Conservation (phyloP, 805 yeast genomes). For the Suhomyces xylopsoci region DNA sequence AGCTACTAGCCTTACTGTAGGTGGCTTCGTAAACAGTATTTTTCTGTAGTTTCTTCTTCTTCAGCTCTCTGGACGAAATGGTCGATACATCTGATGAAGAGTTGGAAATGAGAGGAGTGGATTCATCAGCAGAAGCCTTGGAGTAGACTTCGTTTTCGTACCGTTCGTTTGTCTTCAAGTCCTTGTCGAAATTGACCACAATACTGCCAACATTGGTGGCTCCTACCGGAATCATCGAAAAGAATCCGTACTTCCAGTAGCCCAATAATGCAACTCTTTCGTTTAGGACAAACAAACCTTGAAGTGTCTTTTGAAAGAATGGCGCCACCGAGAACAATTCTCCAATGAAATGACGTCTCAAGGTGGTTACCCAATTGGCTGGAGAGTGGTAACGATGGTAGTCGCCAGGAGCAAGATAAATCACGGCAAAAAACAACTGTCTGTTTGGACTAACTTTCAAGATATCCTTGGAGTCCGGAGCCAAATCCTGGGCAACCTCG, state of each 20-base stretch:
- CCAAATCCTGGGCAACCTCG: slow-evolving; percentile 41
- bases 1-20: slow-evolving; percentile 70
- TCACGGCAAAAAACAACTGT: slow-evolving; percentile 80
- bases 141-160: slow-evolving; percentile 49
- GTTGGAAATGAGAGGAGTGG: slow-evolving; percentile 27
- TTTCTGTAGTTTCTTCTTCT: slow-evolving; percentile 48
- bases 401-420: slow-evolving; percentile 96
- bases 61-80: background rate
- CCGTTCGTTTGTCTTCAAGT: slow-evolving; percentile 76
- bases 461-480: slow-evolving; percentile 30
- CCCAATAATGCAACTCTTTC: slow-evolving; percentile 96
- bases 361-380: slow-evolving; percentile 88
- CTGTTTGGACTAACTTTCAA: slow-evolving; percentile 39
- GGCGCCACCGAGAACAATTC: slow-evolving; percentile 96
- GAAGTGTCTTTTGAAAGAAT: slow-evolving; percentile 82
- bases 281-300: slow-evolving; percentile 83
- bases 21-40: slow-evolving; percentile 93
- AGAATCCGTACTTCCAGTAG: slow-evolving; percentile 94
- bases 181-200: slow-evolving; percentile 85
- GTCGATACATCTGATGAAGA: slow-evolving; percentile 12
- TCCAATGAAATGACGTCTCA: slow-evolving; percentile 94
- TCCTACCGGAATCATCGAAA: slow-evolving; percentile 98
- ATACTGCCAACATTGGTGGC: slow-evolving; percentile 98
- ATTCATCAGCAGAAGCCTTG: slow-evolving; percentile 24
- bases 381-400: slow-evolving; percentile 98